Percentiles rank a stretch among this genome's conserved stretches.
phyloP scores from a whole-genome alignment of 345 rosid genomes.

The Aethionema arabicum region DNA sequence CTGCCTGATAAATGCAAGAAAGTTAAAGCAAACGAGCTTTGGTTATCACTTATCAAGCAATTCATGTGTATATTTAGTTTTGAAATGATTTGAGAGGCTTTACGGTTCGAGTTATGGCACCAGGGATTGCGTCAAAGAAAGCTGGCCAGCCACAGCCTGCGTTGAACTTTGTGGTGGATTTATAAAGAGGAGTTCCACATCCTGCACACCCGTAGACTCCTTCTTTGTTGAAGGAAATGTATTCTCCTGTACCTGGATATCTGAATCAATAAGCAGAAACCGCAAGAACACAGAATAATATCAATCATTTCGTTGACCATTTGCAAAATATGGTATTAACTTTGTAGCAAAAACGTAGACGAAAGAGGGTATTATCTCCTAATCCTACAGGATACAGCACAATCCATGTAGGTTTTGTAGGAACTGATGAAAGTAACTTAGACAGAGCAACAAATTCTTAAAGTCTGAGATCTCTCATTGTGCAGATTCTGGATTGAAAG shows the following conservation, averaged over 20 bases:
- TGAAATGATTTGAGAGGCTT: not conserved
- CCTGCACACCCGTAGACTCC: conserved; percentile 75
- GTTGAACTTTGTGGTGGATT: conserved; percentile 69
- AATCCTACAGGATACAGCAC: not conserved
- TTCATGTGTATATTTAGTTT: not conserved
- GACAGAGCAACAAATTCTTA: not conserved
- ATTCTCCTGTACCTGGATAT: conserved; percentile 79
- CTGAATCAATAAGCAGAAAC: conserved; percentile 30
- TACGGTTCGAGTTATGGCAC: conserved; percentile 69
- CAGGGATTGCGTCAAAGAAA: conserved; percentile 76
- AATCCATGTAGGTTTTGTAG: not conserved
- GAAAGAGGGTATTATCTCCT: not conserved
- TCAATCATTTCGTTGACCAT: not conserved
- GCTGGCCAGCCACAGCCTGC: conserved; percentile 93
- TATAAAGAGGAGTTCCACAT: conserved; percentile 75
- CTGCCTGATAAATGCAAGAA: conserved; percentile 45
- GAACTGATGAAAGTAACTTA: not conserved
- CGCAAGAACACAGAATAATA: not conserved
- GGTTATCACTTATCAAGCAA: not conserved
- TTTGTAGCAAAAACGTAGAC: not conserved
- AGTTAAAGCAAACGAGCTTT: not conserved
- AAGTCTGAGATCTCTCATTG: not conserved
- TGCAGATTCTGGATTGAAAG: not conserved
- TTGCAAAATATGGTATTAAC: not conserved
- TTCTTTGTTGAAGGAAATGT: conserved; percentile 54